Evolutionary conservation across 345 rosid species (phyloP).

Genomic region (thale cress (Arabidopsis thaliana)): TAIR10.1 NC_003070.9:9833501-9834000

Average conservation of each 20-base stretch:
- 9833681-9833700: constrained; percentile 86
- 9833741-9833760: constrained; percentile 70
- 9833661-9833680: constrained; percentile 96
- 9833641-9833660: constrained; percentile 49
- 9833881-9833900: constrained; percentile 79
- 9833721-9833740: constrained; percentile 67
- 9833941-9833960: constrained; percentile 69
- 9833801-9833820: constrained; percentile 88
- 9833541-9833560: constrained; percentile 86
- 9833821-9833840: constrained; percentile 95
- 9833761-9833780: constrained; percentile 71
- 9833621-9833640: too few species aligned
- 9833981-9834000: constrained; percentile 81
- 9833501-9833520: constrained; percentile 76
- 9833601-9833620: constrained; percentile 7
- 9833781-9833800: constrained; percentile 68
- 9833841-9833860: constrained; percentile 90
- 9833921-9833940: constrained; percentile 51
- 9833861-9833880: constrained; percentile 69
- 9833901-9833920: constrained; percentile 70
- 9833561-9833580: constrained; percentile 97
- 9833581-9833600: constrained; percentile 52
- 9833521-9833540: constrained; percentile 84
- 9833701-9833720: constrained; percentile 87
- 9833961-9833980: constrained; percentile 77